A percentile compares a stretch with the other conserved stretches of the same genome.
Evolutionary conservation across 2,329 filamentous ascomycete genomes (phyloP).

Genomic region (Aureobasidium vineae): DNA sequence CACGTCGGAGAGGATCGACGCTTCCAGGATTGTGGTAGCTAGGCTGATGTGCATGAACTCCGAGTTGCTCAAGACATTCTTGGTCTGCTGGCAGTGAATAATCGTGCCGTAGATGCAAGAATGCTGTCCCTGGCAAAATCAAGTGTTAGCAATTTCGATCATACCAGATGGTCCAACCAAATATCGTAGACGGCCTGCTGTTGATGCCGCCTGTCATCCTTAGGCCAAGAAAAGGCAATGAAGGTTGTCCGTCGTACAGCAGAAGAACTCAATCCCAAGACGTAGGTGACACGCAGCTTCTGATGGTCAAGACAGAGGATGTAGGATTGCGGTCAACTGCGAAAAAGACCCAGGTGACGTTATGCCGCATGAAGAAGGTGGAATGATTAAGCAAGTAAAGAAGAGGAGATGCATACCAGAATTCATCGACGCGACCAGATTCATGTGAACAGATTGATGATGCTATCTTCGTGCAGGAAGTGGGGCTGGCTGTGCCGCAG

Average conservation of each 20-base stretch:
- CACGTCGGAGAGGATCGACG: conserved; percentile 53
- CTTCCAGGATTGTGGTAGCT: conserved; percentile 43
- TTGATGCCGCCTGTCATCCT: neutral
- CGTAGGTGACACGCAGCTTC: neutral
- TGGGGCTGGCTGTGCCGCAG: conserved; percentile 24
- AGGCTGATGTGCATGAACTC: conserved; percentile 47
- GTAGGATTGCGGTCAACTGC: too few relatives aligned
- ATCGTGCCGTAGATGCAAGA: conserved; percentile 24
- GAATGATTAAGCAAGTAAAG: neutral
- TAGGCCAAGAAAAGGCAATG: neutral
- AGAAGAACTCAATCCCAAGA: neutral
- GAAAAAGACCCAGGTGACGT: neutral
- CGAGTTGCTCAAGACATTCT: conserved; percentile 48
- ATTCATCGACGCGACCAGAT: conserved; percentile 25
- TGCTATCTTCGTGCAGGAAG: conserved; percentile 24
- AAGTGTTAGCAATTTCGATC: neutral
- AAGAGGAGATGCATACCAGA: conserved; percentile 21
- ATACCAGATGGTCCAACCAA: neutral
- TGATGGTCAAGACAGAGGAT: neutral
- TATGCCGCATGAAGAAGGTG: neutral
- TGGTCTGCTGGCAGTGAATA: conserved; percentile 36
- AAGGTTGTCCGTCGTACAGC: neutral
- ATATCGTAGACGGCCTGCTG: neutral
- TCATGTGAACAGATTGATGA: conserved; percentile 25
- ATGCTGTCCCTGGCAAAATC: conserved; percentile 14